These are phyloP conservation scores for Rosellinia necatrix DNA, from an alignment of 2,329 filamentous ascomycete species.

Conservation along the genomic window DNA sequence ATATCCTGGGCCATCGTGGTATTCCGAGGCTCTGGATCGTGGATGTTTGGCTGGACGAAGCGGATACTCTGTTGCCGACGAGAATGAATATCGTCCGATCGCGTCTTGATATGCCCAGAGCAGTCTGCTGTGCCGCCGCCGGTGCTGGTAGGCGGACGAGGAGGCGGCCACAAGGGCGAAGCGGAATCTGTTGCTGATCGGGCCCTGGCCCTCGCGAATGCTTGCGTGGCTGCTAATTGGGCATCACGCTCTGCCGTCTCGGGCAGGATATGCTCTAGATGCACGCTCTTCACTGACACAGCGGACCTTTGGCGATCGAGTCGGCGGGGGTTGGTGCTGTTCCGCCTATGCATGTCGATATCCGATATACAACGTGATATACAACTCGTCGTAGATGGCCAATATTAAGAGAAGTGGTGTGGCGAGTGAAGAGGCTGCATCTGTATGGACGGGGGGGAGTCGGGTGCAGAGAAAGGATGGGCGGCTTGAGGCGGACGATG, in stretches of 20 bases:
- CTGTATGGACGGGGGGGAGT: neutral
- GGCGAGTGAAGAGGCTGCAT: neutral
- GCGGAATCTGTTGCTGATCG: constrained; percentile 43
- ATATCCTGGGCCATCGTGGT: neutral
- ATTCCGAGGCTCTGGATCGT: constrained; percentile 3
- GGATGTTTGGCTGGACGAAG: constrained; percentile 46
- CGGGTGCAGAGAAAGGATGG: neutral
- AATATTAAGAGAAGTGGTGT: neutral
- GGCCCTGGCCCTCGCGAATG: constrained; percentile 59
- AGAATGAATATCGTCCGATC: constrained; percentile 37
- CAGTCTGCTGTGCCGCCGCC: constrained; percentile 8
- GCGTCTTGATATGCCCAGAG: constrained; percentile 23
- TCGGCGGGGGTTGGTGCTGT: constrained; percentile 51
- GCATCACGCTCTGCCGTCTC: constrained; percentile 61
- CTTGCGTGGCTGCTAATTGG: constrained; percentile 64
- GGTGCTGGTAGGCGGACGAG: constrained; percentile 32
- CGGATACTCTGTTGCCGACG: constrained; percentile 60
- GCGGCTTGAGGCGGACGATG: no score
- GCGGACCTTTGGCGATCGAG: constrained; percentile 59
- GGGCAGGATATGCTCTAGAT: constrained; percentile 55
- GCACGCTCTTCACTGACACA: constrained; percentile 52
- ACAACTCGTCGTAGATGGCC: no score
- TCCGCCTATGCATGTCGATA: constrained; percentile 54
- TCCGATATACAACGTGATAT: neutral
- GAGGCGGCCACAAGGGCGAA: constrained; percentile 40